Evolutionary conservation across 257 asterid genomes (phyloP).

Genomic region (Lithospermum erythrorhizon): DNA sequence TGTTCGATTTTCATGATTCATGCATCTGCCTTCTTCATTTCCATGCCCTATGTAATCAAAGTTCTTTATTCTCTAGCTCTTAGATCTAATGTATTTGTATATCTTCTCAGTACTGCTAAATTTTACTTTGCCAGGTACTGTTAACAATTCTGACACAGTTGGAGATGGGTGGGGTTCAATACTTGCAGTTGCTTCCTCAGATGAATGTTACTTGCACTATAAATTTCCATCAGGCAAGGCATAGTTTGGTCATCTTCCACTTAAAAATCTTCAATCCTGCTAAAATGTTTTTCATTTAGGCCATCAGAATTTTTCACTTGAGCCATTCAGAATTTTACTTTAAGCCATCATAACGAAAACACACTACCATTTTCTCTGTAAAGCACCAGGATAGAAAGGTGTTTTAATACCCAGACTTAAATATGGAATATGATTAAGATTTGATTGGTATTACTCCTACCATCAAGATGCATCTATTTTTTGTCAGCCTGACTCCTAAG

Average conservation of each 20-base stretch:
- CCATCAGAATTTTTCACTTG: not conserved
- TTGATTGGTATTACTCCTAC: too few relatives aligned
- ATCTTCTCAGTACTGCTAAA: not conserved
- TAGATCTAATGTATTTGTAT: not conserved
- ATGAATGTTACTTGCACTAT: conserved; percentile 69
- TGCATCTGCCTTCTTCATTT: not conserved
- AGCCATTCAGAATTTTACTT: not conserved
- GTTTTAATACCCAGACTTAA: too few relatives aligned
- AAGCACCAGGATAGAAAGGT: not conserved
- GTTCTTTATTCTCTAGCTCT: too few relatives aligned
- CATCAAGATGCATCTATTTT: too few relatives aligned
- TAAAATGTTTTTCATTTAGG: not conserved
- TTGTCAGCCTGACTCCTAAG: too few relatives aligned
- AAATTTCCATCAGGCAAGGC: conserved; percentile 79
- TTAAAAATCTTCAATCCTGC: not conserved
- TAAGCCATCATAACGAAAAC: not conserved
- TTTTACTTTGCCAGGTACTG: conserved; percentile 51
- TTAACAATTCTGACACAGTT: conserved; percentile 81
- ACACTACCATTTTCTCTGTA: not conserved
- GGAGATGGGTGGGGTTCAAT: conserved; percentile 84
- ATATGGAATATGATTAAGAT: too few relatives aligned
- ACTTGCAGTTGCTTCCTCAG: conserved; percentile 71
- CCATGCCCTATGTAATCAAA: not conserved
- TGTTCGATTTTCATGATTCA: not conserved
- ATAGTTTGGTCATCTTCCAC: not conserved